phyloP scores from a whole-genome alignment of 2,329 filamentous ascomycete genomes.

The Penicillium sp. region DNA sequence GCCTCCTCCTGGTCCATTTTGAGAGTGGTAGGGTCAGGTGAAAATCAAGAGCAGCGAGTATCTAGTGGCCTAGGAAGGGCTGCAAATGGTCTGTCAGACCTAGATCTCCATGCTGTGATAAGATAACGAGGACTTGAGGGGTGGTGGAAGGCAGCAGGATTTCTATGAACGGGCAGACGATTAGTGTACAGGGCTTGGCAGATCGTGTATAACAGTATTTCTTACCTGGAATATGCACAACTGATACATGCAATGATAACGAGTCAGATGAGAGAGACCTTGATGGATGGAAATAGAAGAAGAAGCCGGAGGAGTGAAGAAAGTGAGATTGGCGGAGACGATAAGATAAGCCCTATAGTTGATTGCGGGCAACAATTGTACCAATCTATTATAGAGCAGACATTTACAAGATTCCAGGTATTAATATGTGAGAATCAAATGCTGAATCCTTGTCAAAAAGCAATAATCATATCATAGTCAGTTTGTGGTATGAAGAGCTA shows the following conservation, averaged over 20 bases:
- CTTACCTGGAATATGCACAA: neutral
- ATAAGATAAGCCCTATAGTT: slow-evolving; percentile 1
- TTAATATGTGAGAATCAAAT: too few species aligned
- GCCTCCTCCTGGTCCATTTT: slow-evolving; percentile 40
- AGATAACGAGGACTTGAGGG: slow-evolving; percentile 10
- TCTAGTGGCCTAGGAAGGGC: slow-evolving; percentile 5
- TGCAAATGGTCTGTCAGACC: slow-evolving; percentile 16
- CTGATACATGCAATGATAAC: neutral
- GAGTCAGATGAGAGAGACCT: neutral
- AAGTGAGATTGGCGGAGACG: slow-evolving; percentile 1
- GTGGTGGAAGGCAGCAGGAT: slow-evolving; percentile 35
- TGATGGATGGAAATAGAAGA: neutral
- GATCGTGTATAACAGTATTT: neutral
- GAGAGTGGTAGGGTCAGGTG: slow-evolving; percentile 3
- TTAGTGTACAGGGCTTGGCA: slow-evolving; percentile 8
- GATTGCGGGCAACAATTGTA: neutral
- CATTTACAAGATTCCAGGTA: too few species aligned
- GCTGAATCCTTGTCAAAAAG: too few species aligned
- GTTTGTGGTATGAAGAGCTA: too few species aligned
- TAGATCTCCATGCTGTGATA: slow-evolving; percentile 20
- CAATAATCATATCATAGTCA: too few species aligned
- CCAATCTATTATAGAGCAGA: too few species aligned
- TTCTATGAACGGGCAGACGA: slow-evolving; percentile 9
- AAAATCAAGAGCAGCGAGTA: neutral
- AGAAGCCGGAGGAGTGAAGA: neutral